Conservation (phyloP, 306 rosid genomes). For the Delonix regia region DNA sequence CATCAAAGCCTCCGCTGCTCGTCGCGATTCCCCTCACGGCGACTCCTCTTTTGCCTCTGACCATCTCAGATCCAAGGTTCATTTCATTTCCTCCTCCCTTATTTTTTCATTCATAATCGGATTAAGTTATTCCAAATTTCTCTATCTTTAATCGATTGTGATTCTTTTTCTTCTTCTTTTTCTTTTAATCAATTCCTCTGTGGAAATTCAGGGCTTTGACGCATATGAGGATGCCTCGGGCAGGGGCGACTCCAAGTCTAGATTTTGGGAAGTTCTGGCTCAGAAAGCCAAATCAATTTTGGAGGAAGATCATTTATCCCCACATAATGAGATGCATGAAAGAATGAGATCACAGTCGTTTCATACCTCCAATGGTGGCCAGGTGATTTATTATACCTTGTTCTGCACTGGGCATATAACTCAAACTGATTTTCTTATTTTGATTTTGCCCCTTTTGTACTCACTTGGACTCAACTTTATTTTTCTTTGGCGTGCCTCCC, state of each 20-base stretch:
- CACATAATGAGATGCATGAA: slow-evolving; percentile 34
- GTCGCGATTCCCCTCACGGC: slow-evolving; percentile 48
- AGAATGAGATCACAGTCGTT: slow-evolving; percentile 42
- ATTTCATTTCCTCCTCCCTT: no score
- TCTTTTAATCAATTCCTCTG: neutral
- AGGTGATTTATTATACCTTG: slow-evolving; percentile 48
- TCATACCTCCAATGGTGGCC: slow-evolving; percentile 42
- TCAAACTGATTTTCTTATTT: neutral
- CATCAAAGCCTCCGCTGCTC: slow-evolving; percentile 67
- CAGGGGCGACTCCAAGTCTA: slow-evolving; percentile 52
- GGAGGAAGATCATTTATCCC: slow-evolving; percentile 61
- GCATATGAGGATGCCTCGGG: slow-evolving; percentile 46
- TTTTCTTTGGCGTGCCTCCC: slow-evolving; percentile 25
- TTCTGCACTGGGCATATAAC: neutral
- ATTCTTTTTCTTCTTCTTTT: neutral
- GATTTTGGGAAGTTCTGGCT: slow-evolving; percentile 91
- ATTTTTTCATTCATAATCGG: neutral
- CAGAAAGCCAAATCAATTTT: slow-evolving; percentile 87
- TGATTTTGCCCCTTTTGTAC: neutral
- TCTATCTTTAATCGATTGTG: neutral
- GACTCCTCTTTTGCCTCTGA: slow-evolving; percentile 39
- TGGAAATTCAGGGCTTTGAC: slow-evolving; percentile 60
- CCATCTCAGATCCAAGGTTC: slow-evolving; percentile 65
- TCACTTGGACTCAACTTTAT: slow-evolving; percentile 16
- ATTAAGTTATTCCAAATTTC: neutral